Base-by-base conservation (phyloP, 1,139 yeast genomes). In the Saccharomyces hybrid region DNA sequence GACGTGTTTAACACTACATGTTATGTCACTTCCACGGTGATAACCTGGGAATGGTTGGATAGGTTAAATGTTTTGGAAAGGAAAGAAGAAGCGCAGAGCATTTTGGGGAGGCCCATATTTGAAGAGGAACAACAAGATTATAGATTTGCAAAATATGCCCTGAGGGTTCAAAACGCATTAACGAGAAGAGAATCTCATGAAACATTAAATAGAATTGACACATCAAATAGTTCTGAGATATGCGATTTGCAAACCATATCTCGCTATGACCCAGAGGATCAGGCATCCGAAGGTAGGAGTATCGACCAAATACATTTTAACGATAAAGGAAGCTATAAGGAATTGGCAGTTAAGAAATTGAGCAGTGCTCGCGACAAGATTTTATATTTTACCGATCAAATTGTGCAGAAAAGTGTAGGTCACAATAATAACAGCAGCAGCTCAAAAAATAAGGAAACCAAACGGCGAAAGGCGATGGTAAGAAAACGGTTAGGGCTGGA, bases 21-120 rank as follows among this genome's bases (percentile, higher is more conserved):
- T 6, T 86, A 84, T 65, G 83, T 86, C n/a, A 76, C 85, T 29
- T 79, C 88, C 52, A 87, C 87, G 48, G 86, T 87, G 5, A 77
- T 86, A 20, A 89, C 88, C 0, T 88, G 96, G 95, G 95, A 85
- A 69, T 88, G 96, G 95, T 80, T 88, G 57, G 89, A 87, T 64
- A 77, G 88, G 57, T 78, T 85, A 52, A 79, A 80, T 56, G 72
- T 77, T 13, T 71, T 84, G 29, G 85, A 84, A 72, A 80, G 80
- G 60, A 76, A 76, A n/a, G 80, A 80, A 57, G 95, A 88, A 61
- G 83, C 84, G 52, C 84, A 82, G 55, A 95, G 96, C 1, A 82
- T 89, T 1, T 71, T 89, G 51, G 97, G 97, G 0, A 74, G 96
- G 58, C 81, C 84, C 42, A 80, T 86, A 49, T 86, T 83, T 65